Evolutionary conservation across 2,329 filamentous ascomycete genomes (phyloP).

Genomic region (Orbilia blumenaviensis): DNA sequence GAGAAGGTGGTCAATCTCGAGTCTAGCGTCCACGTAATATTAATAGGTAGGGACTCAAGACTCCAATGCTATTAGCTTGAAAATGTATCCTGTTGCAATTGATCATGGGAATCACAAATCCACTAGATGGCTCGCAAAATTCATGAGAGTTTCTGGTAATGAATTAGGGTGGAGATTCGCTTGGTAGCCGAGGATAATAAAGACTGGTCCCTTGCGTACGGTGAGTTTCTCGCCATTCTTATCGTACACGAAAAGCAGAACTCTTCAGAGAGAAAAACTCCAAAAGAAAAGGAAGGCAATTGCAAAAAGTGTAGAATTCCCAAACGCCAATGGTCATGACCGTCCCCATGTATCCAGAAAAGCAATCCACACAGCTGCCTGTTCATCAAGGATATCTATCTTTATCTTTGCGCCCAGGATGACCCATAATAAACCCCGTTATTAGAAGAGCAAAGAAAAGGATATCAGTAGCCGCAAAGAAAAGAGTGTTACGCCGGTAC

Average conservation of each 20-base stretch:
- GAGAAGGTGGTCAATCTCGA: too few relatives aligned
- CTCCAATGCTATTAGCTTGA: too few relatives aligned
- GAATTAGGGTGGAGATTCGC: background rate
- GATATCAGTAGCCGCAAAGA: constrained; percentile 32
- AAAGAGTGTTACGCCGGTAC: constrained; percentile 23
- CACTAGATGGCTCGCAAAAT: background rate
- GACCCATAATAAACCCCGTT: constrained; percentile 37
- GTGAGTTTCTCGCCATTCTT: background rate
- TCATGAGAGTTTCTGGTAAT: background rate
- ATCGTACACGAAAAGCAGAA: constrained; percentile 8
- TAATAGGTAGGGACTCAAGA: too few relatives aligned
- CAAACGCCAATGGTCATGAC: constrained; percentile 7
- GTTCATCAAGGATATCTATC: constrained; percentile 46
- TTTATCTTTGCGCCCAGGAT: constrained; percentile 44
- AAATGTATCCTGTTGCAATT: background rate
- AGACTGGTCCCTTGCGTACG: background rate
- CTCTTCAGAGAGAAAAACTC: background rate
- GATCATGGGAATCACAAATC: background rate
- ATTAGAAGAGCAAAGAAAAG: constrained; percentile 42
- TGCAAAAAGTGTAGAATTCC: background rate
- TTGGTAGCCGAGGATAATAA: background rate
- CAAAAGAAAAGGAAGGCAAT: background rate
- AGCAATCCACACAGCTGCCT: background rate
- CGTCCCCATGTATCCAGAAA: constrained; percentile 11
- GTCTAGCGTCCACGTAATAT: too few relatives aligned